Conservation (phyloP, 345 rosid genomes). For the Salix exigua region DNA sequence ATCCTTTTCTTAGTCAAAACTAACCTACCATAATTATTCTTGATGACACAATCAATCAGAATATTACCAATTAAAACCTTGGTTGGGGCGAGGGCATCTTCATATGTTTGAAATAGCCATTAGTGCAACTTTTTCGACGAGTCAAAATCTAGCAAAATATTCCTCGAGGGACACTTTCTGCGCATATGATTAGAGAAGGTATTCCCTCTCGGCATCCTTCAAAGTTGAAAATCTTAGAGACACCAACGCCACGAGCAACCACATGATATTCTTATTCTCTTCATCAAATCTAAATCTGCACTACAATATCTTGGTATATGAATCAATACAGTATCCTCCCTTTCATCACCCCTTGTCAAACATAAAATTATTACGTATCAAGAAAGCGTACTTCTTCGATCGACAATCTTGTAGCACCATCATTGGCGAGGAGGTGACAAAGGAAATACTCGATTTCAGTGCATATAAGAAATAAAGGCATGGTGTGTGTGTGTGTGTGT, state of each 20-base stretch:
- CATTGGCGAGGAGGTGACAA: conserved; percentile 42
- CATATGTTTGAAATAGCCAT: not conserved
- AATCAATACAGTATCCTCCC: not conserved
- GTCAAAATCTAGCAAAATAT: conserved; percentile 23
- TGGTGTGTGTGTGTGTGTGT: not conserved
- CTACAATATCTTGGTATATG: not conserved
- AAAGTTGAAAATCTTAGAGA: conserved; percentile 4
- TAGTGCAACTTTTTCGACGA: conserved; percentile 18
- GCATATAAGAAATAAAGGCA: not conserved
- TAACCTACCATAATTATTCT: not conserved
- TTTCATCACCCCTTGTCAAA: conserved; percentile 9
- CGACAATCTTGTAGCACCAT: conserved; percentile 22
- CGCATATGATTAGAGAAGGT: conserved; percentile 15
- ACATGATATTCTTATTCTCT: conserved; percentile 30
- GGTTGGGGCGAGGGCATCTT: not conserved
- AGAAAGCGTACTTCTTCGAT: conserved; percentile 14
- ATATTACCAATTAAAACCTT: not conserved
- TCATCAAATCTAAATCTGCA: conserved; percentile 12
- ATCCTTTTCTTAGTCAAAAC: not conserved
- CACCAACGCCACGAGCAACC: conserved; percentile 11
- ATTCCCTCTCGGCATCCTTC: conserved; percentile 16
- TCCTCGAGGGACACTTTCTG: conserved; percentile 23
- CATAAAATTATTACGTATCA: conserved; percentile 6
- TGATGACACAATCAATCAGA: not conserved
- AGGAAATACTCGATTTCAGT: conserved; percentile 20